Percentiles rank a stretch among this genome's conserved stretches.
Conservation (phyloP, 2,329 filamentous ascomycete genomes). For the Tothia fuscella region DNA sequence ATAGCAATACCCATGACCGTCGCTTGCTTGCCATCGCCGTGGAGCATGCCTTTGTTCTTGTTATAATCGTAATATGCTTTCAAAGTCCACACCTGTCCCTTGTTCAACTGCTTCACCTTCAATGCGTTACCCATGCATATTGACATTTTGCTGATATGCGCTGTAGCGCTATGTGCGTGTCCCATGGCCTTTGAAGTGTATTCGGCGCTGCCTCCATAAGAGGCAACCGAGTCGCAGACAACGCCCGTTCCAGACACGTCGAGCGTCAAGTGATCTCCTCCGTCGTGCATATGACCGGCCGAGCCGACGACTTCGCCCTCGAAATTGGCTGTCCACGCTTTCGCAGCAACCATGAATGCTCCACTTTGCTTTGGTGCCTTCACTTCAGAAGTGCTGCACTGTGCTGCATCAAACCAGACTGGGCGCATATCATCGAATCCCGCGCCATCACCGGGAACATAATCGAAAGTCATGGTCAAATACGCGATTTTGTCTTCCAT, state of each 20-base stretch:
- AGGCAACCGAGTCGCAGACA: constrained; percentile 1
- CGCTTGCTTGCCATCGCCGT: constrained; percentile 3
- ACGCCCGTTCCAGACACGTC: constrained; percentile 5
- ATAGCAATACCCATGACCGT: constrained; percentile 10
- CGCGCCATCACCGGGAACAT: neutral
- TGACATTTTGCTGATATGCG: constrained; percentile 8
- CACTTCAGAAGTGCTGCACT: constrained; percentile 4
- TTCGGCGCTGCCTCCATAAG: constrained; percentile 2
- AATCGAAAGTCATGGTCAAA: constrained; percentile 10
- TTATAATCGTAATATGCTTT: constrained; percentile 7
- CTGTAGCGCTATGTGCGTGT: neutral
- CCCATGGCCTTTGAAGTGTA: neutral
- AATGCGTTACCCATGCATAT: neutral
- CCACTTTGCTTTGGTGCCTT: constrained; percentile 1
- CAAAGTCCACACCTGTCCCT: constrained; percentile 7
- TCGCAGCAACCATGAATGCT: neutral
- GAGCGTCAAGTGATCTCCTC: neutral
- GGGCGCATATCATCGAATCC: constrained; percentile 7
- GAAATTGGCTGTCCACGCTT: constrained; percentile 6
- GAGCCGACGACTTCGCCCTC: constrained; percentile 7
- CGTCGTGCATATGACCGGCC: constrained; percentile 11
- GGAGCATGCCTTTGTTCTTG: neutral
- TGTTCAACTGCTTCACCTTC: neutral
- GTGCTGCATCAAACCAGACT: constrained; percentile 9
- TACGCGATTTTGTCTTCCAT: constrained; percentile 8